phyloP scores from a whole-genome alignment of 257 asterid species.

The Przewalskia tangutica region DNA sequence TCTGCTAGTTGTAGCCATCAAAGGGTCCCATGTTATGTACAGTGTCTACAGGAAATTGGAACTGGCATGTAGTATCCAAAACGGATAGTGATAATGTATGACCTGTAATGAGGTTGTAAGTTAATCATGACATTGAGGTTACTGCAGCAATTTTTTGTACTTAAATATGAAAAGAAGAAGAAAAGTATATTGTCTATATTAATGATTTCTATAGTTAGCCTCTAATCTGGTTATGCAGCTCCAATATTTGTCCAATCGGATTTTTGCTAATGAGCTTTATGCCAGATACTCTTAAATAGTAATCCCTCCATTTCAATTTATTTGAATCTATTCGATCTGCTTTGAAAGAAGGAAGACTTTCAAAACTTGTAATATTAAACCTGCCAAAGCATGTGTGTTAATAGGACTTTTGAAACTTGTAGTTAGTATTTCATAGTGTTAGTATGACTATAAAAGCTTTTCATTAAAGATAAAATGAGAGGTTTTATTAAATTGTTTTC shows the following conservation, averaged over 20 bases:
- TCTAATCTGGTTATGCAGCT: not conserved
- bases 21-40: not conserved
- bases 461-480: not conserved
- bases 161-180: not conserved
- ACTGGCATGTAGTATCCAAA: not conserved
- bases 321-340: not conserved
- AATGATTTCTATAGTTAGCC: not conserved
- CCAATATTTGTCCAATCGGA: not conserved
- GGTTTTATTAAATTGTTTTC: not conserved
- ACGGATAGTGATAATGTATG: not conserved
- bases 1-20: not conserved
- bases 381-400: not conserved
- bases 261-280: not conserved
- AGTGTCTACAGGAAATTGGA: not conserved
- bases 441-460: not conserved
- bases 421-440: not conserved
- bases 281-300: not conserved
- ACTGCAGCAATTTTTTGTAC: not conserved
- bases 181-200: not conserved
- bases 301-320: not conserved
- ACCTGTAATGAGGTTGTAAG: not conserved
- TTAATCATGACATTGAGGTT: not conserved
- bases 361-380: not conserved
- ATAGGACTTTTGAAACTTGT: not conserved
- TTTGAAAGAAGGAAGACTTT: not conserved